Percentiles rank a stretch among this genome's conserved stretches.
Evolutionary conservation across 1,139 yeast species (phyloP).

Genomic region (Scheffersomyces stambukii): DNA sequence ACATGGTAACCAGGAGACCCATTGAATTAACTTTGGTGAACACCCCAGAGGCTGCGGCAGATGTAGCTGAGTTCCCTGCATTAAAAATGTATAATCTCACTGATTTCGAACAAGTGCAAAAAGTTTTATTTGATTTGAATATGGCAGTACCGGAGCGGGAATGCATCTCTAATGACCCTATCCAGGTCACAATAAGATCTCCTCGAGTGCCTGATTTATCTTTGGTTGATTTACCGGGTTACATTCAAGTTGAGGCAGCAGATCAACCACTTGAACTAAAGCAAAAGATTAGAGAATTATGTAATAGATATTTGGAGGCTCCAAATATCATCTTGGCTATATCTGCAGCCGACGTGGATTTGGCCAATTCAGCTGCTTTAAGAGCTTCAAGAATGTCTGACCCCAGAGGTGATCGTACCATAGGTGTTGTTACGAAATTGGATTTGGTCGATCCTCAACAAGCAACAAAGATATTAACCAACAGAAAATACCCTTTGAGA

Average conservation of each 20-base stretch:
- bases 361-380: constrained; percentile 93
- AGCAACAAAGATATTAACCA: constrained; percentile 67
- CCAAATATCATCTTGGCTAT: constrained; percentile 95
- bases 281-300: constrained; percentile 69
- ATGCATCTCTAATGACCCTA: constrained; percentile 87
- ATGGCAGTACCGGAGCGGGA: constrained; percentile 86
- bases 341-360: constrained; percentile 95
- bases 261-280: constrained; percentile 90
- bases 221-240: constrained; percentile 93
- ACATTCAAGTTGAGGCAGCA: constrained; percentile 93
- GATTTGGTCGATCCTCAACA: constrained; percentile 78
- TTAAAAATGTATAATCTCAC: constrained; percentile 76
- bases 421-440: constrained; percentile 92
- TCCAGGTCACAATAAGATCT: constrained; percentile 84
- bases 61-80: constrained; percentile 92
- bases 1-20: constrained; percentile 95
- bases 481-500: constrained; percentile 79
- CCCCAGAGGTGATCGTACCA: constrained; percentile 90
- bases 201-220: constrained; percentile 93
- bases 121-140: constrained; percentile 78
- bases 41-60: constrained; percentile 78
- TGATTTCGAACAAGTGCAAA: constrained; percentile 85
- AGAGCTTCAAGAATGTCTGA: constrained; percentile 91
- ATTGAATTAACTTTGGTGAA: constrained; percentile 89
- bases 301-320: constrained; percentile 80